Conservation (phyloP, 78 protist species). For the Planoprotostelium fungivorum region DNA sequence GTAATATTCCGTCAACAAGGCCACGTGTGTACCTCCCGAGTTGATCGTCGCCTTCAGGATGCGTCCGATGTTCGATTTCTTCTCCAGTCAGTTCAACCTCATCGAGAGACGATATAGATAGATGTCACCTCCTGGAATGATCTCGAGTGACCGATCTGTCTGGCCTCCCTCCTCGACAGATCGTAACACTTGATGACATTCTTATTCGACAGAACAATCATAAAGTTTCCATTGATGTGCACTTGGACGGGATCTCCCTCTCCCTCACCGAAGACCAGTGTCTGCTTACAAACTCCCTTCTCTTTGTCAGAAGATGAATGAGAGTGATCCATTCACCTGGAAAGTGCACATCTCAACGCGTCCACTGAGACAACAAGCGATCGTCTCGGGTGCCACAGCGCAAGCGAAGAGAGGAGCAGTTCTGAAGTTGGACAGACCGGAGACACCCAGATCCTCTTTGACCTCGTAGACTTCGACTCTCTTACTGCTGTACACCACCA, state of each 20-base stretch:
- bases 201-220: slow-evolving; percentile 9
- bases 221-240: neutral
- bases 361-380: neutral
- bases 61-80: neutral
- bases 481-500: neutral
- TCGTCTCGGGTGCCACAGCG: neutral
- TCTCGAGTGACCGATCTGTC: neutral
- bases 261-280: neutral
- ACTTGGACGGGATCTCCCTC: slow-evolving; percentile 10
- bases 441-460: neutral
- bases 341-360: neutral
- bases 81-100: too few relatives aligned
- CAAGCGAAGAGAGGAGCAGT: neutral
- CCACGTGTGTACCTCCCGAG: slow-evolving; percentile 14
- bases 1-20: neutral
- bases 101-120: too few relatives aligned
- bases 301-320: neutral
- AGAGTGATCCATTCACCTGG: neutral
- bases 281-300: neutral
- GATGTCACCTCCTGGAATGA: neutral
- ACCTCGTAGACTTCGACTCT: neutral
- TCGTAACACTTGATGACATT: neutral
- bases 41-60: slow-evolving; percentile 7
- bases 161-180: slow-evolving; percentile 13
- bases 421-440: neutral